Evolutionary conservation across 2,329 filamentous ascomycete species (phyloP).

Genomic region (Aurifilum marmelostoma): DNA sequence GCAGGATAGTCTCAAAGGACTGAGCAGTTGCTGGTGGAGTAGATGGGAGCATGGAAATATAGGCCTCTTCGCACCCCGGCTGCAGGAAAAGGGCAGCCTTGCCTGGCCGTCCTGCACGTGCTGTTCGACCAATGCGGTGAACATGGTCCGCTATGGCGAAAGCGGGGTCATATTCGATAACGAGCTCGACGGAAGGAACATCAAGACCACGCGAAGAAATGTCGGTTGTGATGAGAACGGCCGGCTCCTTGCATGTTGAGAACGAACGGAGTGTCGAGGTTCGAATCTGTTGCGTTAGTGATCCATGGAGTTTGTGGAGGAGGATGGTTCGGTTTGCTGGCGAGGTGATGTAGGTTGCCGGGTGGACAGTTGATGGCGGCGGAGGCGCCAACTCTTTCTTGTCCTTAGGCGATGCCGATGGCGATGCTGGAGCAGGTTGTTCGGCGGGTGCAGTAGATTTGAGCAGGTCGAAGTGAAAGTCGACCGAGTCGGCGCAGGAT

Average conservation of each 20-base stretch:
- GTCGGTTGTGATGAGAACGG: conserved; percentile 89
- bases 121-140: conserved; percentile 92
- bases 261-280: conserved; percentile 86
- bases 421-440: conserved; percentile 37
- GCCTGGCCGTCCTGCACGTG: conserved; percentile 86
- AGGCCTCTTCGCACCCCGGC: conserved; percentile 89
- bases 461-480: conserved; percentile 92
- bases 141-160: conserved; percentile 93
- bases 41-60: conserved; percentile 71
- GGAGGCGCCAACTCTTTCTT: conserved; percentile 38
- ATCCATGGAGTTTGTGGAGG: conserved; percentile 88
- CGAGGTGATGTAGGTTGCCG: conserved; percentile 73
- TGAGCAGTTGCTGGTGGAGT: conserved; percentile 53
- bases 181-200: conserved; percentile 90
- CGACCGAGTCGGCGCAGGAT: conserved; percentile 93
- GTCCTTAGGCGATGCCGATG: conserved; percentile 30
- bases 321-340: conserved; percentile 73
- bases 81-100: conserved; percentile 87
- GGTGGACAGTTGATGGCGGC: conserved; percentile 55
- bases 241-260: conserved; percentile 71
- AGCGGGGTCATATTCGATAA: conserved; percentile 94
- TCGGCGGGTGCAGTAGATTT: conserved; percentile 44
- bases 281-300: conserved; percentile 82
- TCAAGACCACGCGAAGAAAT: conserved; percentile 95
- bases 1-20: conserved; percentile 58